These are phyloP conservation scores for Psophocarpus tetragonolobus DNA, from an alignment of 306 rosid species.

Conservation along the genomic window DNA sequence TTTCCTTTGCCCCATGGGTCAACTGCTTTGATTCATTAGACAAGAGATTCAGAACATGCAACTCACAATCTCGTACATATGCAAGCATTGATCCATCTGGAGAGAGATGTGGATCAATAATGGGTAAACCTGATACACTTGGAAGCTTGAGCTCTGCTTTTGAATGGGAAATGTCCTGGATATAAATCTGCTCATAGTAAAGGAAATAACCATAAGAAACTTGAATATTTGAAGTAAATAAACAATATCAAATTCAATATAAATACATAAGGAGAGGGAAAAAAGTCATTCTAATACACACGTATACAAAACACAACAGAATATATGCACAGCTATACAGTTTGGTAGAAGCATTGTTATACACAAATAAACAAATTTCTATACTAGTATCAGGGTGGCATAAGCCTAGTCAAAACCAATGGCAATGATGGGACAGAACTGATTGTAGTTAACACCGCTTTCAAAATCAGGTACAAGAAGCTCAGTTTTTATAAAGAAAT, in stretches of 20 bases:
- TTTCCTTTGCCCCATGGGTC: conserved; percentile 68
- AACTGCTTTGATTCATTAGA: conserved; percentile 70
- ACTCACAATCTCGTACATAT: conserved; percentile 71
- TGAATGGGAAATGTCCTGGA: conserved; percentile 68
- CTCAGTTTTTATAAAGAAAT: neutral
- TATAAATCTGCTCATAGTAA: conserved; percentile 66
- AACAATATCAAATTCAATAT: neutral
- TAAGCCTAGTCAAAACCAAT: conserved; percentile 1
- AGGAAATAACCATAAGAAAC: conserved; percentile 32
- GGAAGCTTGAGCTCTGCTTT: conserved; percentile 76
- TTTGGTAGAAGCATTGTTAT: conserved; percentile 3
- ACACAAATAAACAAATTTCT: neutral
- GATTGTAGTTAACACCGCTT: neutral
- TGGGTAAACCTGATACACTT: conserved; percentile 61
- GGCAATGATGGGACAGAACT: conserved; percentile 8
- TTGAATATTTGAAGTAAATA: conserved; percentile 29
- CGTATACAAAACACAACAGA: neutral
- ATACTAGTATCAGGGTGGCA: neutral
- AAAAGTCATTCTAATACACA: neutral
- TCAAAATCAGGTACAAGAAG: conserved; percentile 10
- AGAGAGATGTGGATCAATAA: conserved; percentile 89
- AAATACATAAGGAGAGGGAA: neutral
- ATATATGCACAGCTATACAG: neutral
- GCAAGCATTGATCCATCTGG: conserved; percentile 87
- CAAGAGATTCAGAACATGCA: conserved; percentile 69